A percentile compares a stretch with the other conserved stretches of the same genome.
Evolutionary conservation across 176 grass and related monocot species (phyloP).

Genomic region (Paspalum vaginatum): DNA sequence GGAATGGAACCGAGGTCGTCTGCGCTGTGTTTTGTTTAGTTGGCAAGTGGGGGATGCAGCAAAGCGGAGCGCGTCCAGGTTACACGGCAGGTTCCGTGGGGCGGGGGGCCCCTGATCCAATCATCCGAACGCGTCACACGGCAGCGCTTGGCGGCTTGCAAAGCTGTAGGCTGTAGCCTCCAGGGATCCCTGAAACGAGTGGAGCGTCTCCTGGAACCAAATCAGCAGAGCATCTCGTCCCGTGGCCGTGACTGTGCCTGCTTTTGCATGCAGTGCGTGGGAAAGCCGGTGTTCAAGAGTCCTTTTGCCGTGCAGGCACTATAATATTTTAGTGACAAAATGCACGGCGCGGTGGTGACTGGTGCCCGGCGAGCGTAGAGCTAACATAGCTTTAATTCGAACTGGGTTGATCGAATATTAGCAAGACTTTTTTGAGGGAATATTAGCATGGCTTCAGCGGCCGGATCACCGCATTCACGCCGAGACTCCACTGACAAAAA

Average conservation of each 20-base stretch:
- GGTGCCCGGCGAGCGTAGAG: neutral
- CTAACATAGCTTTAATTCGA: conserved; percentile 40
- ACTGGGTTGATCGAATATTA: neutral
- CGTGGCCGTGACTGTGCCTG: too few species aligned
- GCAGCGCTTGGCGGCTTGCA: neutral
- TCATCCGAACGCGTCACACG: neutral
- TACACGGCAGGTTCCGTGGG: conserved; percentile 28
- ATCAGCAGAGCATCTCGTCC: too few species aligned
- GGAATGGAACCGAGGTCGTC: neutral
- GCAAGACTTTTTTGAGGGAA: too few species aligned
- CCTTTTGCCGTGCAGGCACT: neutral
- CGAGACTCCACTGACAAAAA: neutral
- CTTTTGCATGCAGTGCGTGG: neutral
- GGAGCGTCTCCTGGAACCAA: neutral
- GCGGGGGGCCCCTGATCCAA: neutral
- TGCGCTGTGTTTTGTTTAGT: neutral
- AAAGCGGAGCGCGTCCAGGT: neutral
- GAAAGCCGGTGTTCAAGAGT: neutral
- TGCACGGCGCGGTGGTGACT: neutral
- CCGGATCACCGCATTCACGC: neutral
- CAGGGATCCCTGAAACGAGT: neutral
- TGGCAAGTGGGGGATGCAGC: conserved; percentile 2
- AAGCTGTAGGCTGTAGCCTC: neutral
- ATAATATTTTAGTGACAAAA: conserved; percentile 3
- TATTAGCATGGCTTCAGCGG: too few species aligned